phyloP scores from a whole-genome alignment of 164 flowering plant species.

The Vitis amurensis region DNA sequence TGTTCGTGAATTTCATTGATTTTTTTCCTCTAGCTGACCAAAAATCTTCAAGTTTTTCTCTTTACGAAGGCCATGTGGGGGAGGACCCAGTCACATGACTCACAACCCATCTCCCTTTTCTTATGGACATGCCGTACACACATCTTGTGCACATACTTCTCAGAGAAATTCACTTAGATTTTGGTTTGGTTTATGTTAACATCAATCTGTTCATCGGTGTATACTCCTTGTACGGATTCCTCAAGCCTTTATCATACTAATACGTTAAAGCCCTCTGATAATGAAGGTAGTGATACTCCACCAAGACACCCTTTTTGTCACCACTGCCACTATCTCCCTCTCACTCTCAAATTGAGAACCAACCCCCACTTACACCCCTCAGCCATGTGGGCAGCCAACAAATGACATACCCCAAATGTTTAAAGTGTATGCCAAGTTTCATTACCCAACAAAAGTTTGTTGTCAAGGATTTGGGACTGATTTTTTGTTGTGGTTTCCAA shows the following conservation, averaged over 20 bases:
- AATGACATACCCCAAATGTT: constrained; percentile 14
- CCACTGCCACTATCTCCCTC: constrained; percentile 2
- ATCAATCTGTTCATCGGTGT: constrained; percentile 2
- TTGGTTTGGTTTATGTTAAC: constrained; percentile 9
- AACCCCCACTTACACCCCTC: neutral
- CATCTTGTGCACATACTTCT: too few species aligned
- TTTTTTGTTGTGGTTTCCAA: constrained; percentile 1
- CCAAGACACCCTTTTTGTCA: constrained; percentile 24
- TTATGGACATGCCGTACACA: too few species aligned
- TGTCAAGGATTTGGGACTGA: neutral
- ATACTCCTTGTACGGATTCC: constrained; percentile 19
- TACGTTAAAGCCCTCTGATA: constrained; percentile 8
- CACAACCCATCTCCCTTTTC: too few species aligned
- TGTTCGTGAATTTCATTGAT: too few species aligned
- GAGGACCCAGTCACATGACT: too few species aligned
- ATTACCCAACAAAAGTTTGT: neutral
- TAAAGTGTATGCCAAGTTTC: neutral
- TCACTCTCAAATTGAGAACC: neutral
- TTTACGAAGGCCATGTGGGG: too few species aligned
- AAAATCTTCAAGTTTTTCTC: too few species aligned
- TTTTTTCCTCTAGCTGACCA: too few species aligned
- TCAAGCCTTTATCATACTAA: constrained; percentile 5
- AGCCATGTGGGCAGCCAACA: constrained; percentile 26
- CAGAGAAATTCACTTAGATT: neutral
- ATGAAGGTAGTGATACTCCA: constrained; percentile 30